A percentile compares a stretch with the other conserved stretches of the same genome.
These are phyloP conservation scores for Salinomyces thailandicus DNA, from an alignment of 2,329 filamentous ascomycete species.

Conservation along the genomic window DNA sequence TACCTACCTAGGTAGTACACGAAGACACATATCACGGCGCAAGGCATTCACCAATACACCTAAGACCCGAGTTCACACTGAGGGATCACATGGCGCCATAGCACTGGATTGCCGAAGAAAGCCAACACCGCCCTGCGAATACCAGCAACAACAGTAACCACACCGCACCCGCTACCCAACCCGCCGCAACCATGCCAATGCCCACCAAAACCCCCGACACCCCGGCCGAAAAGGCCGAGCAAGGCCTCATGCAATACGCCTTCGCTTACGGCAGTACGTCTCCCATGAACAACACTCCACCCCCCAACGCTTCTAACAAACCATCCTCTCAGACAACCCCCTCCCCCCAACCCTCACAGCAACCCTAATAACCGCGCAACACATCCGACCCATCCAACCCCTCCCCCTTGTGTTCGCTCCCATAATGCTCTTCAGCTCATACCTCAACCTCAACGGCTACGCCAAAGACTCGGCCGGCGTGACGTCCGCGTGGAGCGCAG, in stretches of 20 bases:
- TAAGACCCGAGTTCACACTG: too few species aligned
- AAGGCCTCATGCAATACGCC: constrained; percentile 34
- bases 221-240: constrained; percentile 27
- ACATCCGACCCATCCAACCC: constrained; percentile 54
- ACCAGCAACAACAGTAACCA: constrained; percentile 1
- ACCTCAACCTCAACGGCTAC: constrained; percentile 53
- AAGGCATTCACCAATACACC: too few species aligned
- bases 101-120: constrained; percentile 5
- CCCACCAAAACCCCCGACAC: constrained; percentile 27
- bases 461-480: constrained; percentile 54
- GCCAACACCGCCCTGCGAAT: constrained; percentile 1
- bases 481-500: constrained; percentile 52
- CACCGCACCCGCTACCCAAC: not conserved
- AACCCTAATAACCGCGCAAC: constrained; percentile 55
- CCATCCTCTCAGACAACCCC: constrained; percentile 43
- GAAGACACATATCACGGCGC: too few species aligned
- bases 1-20: too few species aligned
- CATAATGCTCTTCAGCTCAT: constrained; percentile 54
- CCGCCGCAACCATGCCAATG: constrained; percentile 29
- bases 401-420: constrained; percentile 59
- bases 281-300: constrained; percentile 5
- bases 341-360: constrained; percentile 55
- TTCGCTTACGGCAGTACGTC: constrained; percentile 43
- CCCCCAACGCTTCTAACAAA: constrained; percentile 6
- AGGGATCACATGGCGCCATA: constrained; percentile 7